Base-by-base conservation (phyloP, 768 basidiomycete genomes). In the Mycena haematopus region DNA sequence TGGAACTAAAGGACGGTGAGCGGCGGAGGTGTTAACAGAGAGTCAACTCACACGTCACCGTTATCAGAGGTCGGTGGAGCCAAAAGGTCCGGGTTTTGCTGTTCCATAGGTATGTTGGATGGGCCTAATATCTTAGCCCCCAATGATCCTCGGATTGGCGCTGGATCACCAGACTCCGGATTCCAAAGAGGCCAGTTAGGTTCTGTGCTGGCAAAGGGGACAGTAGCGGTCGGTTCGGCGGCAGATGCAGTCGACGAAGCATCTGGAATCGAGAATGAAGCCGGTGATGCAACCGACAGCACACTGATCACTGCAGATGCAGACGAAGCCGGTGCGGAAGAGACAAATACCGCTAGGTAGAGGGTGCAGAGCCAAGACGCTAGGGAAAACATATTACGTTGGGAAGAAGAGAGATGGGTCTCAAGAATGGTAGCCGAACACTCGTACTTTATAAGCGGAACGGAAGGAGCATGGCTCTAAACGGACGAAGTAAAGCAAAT, bases 61-160 rank as follows among this genome's bases (percentile, higher is more conserved):
- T 76, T 67, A 66, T 84, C 82, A 8, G 78, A 82, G 2, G 75
- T 77, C 27, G 78, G 84, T 27, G 80, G 79, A 17, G 80, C 81
- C 47, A 82, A 68, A 31, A 78, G 56, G 59, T 80, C 83, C 3
- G 79, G 72, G 57, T 80, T 84, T 71, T 82, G 72, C 31, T 70
- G 68, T n/a, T 78, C 79, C n/a, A 84, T 61, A 25, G 74, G 68
- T 15, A 71, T 47, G 68, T 84, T 77, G 25, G 71, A 69, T 10
- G 82, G 82, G 8, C 82, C 82, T 17, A 83, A 51, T 49, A 86
- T 69, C 19, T 68, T 55, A 1, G 79, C 79, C 14, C 82, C 83
- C 15, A 79, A 73, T 9, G 68, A 62, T 13, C 78, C 81, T 38
- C 81, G 74, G 35, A 77, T 72, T 27, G 82, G 74, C 52, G 79